phyloP scores from a whole-genome alignment of 2,329 filamentous ascomycete species.

The Mycosphaerelloides madeirae region DNA sequence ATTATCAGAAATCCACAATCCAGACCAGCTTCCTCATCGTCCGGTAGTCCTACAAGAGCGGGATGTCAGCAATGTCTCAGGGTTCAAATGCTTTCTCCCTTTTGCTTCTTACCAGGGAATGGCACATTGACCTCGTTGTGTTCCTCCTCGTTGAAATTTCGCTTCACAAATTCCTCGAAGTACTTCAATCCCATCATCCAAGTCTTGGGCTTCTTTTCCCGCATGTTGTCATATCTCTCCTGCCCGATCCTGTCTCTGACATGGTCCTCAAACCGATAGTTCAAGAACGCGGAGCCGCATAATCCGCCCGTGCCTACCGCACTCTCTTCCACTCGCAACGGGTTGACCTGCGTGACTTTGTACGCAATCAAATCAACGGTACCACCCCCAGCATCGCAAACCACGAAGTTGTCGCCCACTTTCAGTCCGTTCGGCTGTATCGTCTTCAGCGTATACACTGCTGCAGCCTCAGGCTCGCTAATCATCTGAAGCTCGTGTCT shows the following conservation, averaged over 20 bases:
- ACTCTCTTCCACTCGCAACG: slow-evolving; percentile 70
- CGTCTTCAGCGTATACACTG: slow-evolving; percentile 73
- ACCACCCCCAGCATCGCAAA: slow-evolving; percentile 55
- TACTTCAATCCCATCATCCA: slow-evolving; percentile 70
- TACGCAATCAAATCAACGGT: slow-evolving; percentile 76
- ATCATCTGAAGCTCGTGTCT: slow-evolving; percentile 70
- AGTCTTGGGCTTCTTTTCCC: slow-evolving; percentile 69
- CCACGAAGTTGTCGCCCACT: slow-evolving; percentile 58
- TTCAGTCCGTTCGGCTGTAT: slow-evolving; percentile 71
- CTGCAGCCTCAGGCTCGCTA: slow-evolving; percentile 73
- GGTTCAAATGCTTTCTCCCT: too few relatives aligned
- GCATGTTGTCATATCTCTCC: slow-evolving; percentile 66
- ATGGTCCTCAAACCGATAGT: slow-evolving; percentile 76
- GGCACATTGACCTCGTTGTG: slow-evolving; percentile 66
- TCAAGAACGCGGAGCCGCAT: slow-evolving; percentile 73
- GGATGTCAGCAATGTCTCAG: too few relatives aligned
- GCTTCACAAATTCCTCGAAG: slow-evolving; percentile 80
- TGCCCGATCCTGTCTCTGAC: slow-evolving; percentile 63
- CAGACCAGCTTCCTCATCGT: slow-evolving; percentile 69
- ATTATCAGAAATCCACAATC: slow-evolving; percentile 74
- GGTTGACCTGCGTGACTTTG: slow-evolving; percentile 68
- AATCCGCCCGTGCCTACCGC: slow-evolving; percentile 74
- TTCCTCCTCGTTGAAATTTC: slow-evolving; percentile 73
- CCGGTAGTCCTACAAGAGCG: too few relatives aligned
- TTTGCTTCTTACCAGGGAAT: slow-evolving; percentile 70